These are phyloP conservation scores for Talaromyces sp. DNA, from an alignment of 2,329 filamentous ascomycete species.

Conservation along the genomic window DNA sequence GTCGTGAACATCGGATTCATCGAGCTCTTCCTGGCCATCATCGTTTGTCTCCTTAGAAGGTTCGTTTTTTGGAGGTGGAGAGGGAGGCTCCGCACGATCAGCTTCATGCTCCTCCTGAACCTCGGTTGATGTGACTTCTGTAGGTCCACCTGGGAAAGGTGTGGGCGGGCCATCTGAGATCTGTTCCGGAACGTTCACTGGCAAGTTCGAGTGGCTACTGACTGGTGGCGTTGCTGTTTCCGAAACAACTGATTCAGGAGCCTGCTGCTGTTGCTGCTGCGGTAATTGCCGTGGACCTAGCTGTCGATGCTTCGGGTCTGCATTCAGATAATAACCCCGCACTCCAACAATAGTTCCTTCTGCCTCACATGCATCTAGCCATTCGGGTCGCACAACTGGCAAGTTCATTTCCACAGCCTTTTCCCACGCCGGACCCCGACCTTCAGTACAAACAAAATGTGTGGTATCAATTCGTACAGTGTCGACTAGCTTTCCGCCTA, in stretches of 20 bases:
- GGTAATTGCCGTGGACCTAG: constrained; percentile 34
- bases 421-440: constrained; percentile 84
- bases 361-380: constrained; percentile 93
- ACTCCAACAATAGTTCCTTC: constrained; percentile 91
- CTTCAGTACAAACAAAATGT: constrained; percentile 95
- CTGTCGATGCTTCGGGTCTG: constrained; percentile 61
- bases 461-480: constrained; percentile 93
- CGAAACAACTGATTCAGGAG: constrained; percentile 2
- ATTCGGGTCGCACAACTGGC: constrained; percentile 91
- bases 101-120: constrained; percentile 14
- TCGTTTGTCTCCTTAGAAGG: not conserved
- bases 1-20: constrained; percentile 15
- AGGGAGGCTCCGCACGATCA: constrained; percentile 15
- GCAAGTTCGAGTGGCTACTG: constrained; percentile 19
- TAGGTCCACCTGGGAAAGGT: constrained; percentile 21
- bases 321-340: constrained; percentile 92
- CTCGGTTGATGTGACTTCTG: constrained; percentile 12
- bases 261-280: constrained; percentile 28
- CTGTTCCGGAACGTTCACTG: constrained; percentile 15
- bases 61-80: constrained; percentile 19
- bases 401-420: constrained; percentile 98
- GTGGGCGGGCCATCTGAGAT: constrained; percentile 19
- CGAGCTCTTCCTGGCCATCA: constrained; percentile 13
- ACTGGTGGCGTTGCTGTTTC: constrained; percentile 16
- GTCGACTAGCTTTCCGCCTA: constrained; percentile 88